These are phyloP conservation scores for Cercophora scortea DNA, from an alignment of 495 filamentous ascomycete species.

Conservation along the genomic window DNA sequence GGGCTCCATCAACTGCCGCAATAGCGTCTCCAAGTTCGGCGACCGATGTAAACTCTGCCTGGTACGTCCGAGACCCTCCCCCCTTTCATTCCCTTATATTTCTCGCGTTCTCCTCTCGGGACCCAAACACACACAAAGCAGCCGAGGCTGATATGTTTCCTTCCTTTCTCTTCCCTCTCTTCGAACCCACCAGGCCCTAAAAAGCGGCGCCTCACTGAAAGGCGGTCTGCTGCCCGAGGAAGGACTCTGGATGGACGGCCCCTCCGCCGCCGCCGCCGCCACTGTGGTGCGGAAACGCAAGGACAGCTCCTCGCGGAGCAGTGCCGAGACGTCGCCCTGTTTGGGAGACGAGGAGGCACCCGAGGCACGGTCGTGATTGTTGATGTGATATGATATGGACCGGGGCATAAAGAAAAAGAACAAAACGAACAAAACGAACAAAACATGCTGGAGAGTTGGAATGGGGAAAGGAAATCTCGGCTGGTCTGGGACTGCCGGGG, in stretches of 20 bases:
- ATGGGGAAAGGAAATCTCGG: too few species aligned
- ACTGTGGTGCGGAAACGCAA: too few species aligned
- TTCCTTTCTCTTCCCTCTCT: too few species aligned
- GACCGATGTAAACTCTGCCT: conserved; percentile 36
- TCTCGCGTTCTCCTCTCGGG: background rate
- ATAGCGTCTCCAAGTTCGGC: conserved; percentile 36
- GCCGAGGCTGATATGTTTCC: background rate
- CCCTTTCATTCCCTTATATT: background rate
- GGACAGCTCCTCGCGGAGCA: too few species aligned
- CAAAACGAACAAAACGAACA: too few species aligned
- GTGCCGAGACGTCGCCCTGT: too few species aligned
- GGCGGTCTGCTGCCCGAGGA: conserved; percentile 16
- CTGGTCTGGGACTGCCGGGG: too few species aligned
- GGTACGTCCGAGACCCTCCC: conserved; percentile 16
- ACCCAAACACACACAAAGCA: background rate
- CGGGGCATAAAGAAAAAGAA: too few species aligned
- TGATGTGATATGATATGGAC: too few species aligned
- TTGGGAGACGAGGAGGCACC: too few species aligned
- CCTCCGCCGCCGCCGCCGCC: background rate
- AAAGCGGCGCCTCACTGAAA: conserved; percentile 18
- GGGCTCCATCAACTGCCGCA: conserved; percentile 37
- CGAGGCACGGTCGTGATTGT: too few species aligned
- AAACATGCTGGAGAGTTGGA: too few species aligned
- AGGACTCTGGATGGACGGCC: conserved; percentile 6
- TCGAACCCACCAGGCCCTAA: conserved; percentile 2